Conservation (phyloP, 192 early-diverging fungal species). For the Thamnidium elegans region DNA sequence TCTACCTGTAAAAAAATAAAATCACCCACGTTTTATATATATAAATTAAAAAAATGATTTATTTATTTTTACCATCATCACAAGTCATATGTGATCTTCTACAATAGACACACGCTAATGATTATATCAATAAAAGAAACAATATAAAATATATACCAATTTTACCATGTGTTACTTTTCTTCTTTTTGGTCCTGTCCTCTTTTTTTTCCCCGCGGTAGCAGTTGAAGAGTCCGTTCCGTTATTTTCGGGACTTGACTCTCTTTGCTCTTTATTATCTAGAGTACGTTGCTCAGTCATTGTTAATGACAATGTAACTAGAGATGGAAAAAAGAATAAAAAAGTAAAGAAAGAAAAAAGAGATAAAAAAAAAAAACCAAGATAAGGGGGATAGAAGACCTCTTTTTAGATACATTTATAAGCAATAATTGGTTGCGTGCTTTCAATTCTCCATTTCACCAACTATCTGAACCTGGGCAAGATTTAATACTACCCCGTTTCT, state of each 20-base stretch:
- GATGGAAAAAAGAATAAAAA: background rate
- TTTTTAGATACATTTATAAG: no score
- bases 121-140: background rate
- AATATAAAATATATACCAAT: background rate
- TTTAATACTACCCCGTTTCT: no score
- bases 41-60: background rate
- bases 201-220: background rate
- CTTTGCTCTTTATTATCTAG: background rate
- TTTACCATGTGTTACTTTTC: slow-evolving; percentile 7
- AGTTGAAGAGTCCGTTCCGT: background rate
- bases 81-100: slow-evolving; percentile 96
- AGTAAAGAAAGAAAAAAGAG: background rate
- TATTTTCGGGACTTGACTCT: background rate
- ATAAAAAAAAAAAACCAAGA: background rate
- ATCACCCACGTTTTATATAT: background rate
- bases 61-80: slow-evolving; percentile 59
- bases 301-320: background rate
- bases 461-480: no score
- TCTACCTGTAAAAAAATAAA: slow-evolving; percentile 35
- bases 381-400: no score
- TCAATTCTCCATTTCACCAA: no score
- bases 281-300: background rate
- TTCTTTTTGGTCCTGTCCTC: background rate
- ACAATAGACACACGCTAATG: slow-evolving; percentile 90
- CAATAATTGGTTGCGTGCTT: no score